Evolutionary conservation across 2,329 filamentous ascomycete species (phyloP), one percentile per base, ranked within the genome.

Genomic region (Aureobasidium sp.): DNA sequence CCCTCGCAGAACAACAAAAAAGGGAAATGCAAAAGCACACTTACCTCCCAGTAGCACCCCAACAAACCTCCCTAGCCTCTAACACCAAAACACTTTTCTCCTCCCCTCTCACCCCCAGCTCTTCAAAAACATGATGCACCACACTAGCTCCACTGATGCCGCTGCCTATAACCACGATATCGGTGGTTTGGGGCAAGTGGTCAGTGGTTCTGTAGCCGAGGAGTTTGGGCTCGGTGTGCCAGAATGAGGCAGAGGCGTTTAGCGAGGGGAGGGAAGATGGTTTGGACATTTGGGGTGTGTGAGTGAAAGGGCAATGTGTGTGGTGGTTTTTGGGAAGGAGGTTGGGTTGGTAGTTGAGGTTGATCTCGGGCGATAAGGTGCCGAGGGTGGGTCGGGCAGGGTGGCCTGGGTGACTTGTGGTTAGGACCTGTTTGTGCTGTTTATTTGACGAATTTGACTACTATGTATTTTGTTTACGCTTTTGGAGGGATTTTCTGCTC

Each of bases 31-130:
- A 27, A 2, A 25, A 20, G 11, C 29, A 55, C 4, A 84, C 79
- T 70, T 89, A 87, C 70, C 89, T 77, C n/a, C 89, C 89, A 1
- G 89, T 93, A n/a, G 89, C 89, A 20, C 89, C 89, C 83, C 84
- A 91, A 70, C 89, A 92, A 4, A 86, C 88, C 76, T 92, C 89
- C 68, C 89, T 80, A 15, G 89, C 89, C 74, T 93, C 89, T 5
- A 93, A 78, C 77, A 92, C 81, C 6, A 92, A 78, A 8, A 91
- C 81, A 5, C 79, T 77, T 42, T 75, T 69, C 39, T 64, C 63
- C 15, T 36, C 39, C 22, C 47, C 52, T 37, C 14, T 42, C 0
- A 41, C n/a, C n/a, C 45, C 29, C 42, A 49, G 39, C 14, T 27
- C 48, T n/a, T 51, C 47, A 9, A 64, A 70, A 64, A 57, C 77